Percentiles rank a stretch among this genome's conserved stretches.
These are phyloP conservation scores for Boletellus dicymbophilus DNA, from an alignment of 1,284 basidiomycete genomes.

Conservation along the genomic window DNA sequence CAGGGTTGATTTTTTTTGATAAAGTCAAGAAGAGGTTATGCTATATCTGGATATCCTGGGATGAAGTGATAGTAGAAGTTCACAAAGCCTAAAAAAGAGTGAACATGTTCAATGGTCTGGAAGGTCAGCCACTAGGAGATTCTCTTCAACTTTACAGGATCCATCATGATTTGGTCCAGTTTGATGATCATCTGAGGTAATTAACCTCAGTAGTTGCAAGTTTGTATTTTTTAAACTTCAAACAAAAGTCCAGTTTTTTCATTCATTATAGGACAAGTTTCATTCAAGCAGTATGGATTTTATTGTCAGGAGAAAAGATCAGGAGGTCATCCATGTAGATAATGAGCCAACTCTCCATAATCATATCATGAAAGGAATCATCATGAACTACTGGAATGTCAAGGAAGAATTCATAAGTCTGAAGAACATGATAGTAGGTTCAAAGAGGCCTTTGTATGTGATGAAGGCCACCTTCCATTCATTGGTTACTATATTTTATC, in stretches of 20 bases:
- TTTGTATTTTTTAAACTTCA: conserved; percentile 35
- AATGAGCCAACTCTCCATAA: conserved; percentile 5
- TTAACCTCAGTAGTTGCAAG: conserved; percentile 27
- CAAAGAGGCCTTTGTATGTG: conserved; percentile 18
- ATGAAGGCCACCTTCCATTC: conserved; percentile 9
- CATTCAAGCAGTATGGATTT: too few relatives aligned
- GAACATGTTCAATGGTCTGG: conserved; percentile 5
- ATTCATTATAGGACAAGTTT: too few relatives aligned
- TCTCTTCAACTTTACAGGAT: conserved; percentile 28
- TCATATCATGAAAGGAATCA: conserved; percentile 19
- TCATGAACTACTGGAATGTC: conserved; percentile 29
- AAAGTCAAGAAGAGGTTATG: conserved; percentile 23
- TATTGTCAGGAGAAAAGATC: conserved; percentile 19
- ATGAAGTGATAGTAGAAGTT: conserved; percentile 33
- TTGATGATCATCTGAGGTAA: too few relatives aligned
- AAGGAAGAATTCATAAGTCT: conserved; percentile 22
- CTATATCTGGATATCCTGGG: conserved; percentile 30
- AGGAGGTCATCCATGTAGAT: conserved; percentile 8
- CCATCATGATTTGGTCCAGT: not conserved
- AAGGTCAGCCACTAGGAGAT: conserved; percentile 35
- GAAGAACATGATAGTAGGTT: conserved; percentile 38
- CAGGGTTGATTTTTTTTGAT: conserved; percentile 15
- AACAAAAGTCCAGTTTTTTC: too few relatives aligned
- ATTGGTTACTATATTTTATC: not conserved
- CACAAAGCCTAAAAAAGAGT: conserved; percentile 30